Evolutionary conservation across 2,329 filamentous ascomycete genomes (phyloP).

Genomic region (Penicillium sp.): DNA sequence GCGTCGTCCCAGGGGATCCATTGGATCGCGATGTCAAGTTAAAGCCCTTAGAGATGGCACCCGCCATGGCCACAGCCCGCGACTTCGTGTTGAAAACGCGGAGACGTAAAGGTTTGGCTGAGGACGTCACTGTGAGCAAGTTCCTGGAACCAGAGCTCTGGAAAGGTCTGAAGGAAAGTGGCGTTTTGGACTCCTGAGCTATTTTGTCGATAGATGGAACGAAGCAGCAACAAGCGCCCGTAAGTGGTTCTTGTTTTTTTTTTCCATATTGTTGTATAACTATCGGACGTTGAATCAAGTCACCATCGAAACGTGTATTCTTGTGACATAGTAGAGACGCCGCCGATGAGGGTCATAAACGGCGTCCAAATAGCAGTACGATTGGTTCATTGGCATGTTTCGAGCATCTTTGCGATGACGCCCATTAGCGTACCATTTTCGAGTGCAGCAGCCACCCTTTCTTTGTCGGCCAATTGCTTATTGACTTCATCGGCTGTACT

Average conservation of each 20-base stretch:
- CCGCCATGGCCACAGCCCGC: slow-evolving; percentile 76
- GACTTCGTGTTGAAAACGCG: slow-evolving; percentile 97
- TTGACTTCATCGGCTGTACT: slow-evolving; percentile 90
- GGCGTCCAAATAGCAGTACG: no score
- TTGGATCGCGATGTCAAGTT: slow-evolving; percentile 77
- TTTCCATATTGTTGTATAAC: no score
- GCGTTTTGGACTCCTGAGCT: slow-evolving; percentile 60
- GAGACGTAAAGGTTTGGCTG: slow-evolving; percentile 81
- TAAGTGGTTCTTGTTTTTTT: no score
- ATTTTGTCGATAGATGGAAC: no score
- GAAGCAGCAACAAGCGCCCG: no score
- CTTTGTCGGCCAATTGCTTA: slow-evolving; percentile 93
- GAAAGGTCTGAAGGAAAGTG: slow-evolving; percentile 76
- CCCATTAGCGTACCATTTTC: slow-evolving; percentile 86
- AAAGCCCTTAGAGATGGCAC: slow-evolving; percentile 75
- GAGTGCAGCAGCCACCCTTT: slow-evolving; percentile 84
- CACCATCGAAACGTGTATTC: no score
- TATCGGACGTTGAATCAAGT: no score
- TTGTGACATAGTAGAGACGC: not conserved
- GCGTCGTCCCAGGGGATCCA: slow-evolving; percentile 87
- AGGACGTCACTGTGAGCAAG: slow-evolving; percentile 91
- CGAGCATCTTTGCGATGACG: slow-evolving; percentile 86
- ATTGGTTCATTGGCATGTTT: slow-evolving; percentile 63
- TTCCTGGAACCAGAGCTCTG: slow-evolving; percentile 94
- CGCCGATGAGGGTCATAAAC: not conserved